Evolutionary conservation across 148 eudicot genomes (phyloP).

Genomic region (Rhododendron griersonianum): DNA sequence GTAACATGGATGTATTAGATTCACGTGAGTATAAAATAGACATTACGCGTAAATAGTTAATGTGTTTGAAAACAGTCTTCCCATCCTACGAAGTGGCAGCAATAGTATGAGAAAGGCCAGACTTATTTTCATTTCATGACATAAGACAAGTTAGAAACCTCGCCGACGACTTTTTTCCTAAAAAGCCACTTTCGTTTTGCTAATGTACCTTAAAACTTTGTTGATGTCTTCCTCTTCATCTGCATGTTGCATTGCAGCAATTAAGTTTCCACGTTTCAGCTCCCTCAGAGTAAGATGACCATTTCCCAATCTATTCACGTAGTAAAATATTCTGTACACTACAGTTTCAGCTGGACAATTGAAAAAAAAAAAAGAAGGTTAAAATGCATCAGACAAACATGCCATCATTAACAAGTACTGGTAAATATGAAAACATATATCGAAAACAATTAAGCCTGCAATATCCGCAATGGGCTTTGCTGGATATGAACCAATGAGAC

Average conservation of each 20-base stretch:
- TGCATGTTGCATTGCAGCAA: constrained; percentile 96
- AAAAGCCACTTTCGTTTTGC: not conserved
- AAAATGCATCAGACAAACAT: constrained; percentile 1
- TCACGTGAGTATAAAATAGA: too few relatives aligned
- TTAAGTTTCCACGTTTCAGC: constrained; percentile 81
- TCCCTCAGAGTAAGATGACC: constrained; percentile 88
- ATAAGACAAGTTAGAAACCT: not conserved
- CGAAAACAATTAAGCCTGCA: not conserved
- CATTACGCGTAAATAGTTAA: too few relatives aligned
- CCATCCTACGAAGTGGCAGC: not conserved
- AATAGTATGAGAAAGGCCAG: not conserved
- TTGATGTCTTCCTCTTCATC: constrained; percentile 98
- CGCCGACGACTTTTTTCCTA: not conserved
- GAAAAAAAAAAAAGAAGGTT: constrained; percentile 23
- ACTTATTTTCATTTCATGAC: not conserved
- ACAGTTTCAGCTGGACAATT: constrained; percentile 88
- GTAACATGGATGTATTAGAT: too few relatives aligned
- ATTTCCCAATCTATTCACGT: constrained; percentile 89
- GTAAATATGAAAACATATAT: not conserved
- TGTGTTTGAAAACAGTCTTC: too few relatives aligned
- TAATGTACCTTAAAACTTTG: constrained; percentile 78
- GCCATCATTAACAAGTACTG: not conserved
- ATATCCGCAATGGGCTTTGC: not conserved
- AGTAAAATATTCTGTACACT: constrained; percentile 92
- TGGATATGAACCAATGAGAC: not conserved